These are phyloP conservation scores for Cryptococcus hybrid DNA, from an alignment of 1,284 basidiomycete species.

Conservation along the genomic window DNA sequence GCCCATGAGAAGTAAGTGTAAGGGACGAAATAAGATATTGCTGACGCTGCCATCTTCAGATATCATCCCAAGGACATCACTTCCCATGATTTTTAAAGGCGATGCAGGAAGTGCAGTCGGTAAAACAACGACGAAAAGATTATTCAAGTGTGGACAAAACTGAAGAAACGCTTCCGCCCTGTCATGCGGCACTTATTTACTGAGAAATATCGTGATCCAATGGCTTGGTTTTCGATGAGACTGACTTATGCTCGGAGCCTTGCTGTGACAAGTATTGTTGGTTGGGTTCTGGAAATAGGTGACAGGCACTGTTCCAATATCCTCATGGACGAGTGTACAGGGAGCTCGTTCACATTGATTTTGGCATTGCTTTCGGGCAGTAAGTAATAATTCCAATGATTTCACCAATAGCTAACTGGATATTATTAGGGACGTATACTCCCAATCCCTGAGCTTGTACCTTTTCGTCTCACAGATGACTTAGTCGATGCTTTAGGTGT, in stretches of 20 bases:
- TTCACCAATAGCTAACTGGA: constrained; percentile 1
- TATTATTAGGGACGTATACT: constrained; percentile 70
- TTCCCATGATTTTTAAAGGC: neutral
- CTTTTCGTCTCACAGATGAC: constrained; percentile 91
- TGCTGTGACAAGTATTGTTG: constrained; percentile 91
- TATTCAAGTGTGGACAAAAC: constrained; percentile 18
- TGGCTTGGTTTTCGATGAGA: constrained; percentile 91
- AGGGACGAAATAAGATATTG: neutral
- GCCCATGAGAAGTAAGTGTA: constrained; percentile 62
- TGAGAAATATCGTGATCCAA: constrained; percentile 80
- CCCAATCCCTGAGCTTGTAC: constrained; percentile 80
- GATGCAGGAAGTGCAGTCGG: constrained; percentile 19
- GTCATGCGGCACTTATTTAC: constrained; percentile 95
- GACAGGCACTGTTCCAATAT: constrained; percentile 94
- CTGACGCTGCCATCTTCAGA: neutral
- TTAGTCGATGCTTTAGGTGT: constrained; percentile 92
- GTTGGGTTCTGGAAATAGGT: constrained; percentile 87
- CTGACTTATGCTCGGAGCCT: constrained; percentile 87
- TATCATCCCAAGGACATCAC: constrained; percentile 1
- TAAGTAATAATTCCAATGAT: constrained; percentile 41
- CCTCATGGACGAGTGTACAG: constrained; percentile 75
- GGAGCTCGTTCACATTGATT: constrained; percentile 91
- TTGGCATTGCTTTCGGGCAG: constrained; percentile 96
- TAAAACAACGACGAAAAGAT: constrained; percentile 28
- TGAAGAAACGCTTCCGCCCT: constrained; percentile 64